Base-by-base conservation (phyloP, 768 basidiomycete genomes). In the Phanerochaete carnosa region DNA sequence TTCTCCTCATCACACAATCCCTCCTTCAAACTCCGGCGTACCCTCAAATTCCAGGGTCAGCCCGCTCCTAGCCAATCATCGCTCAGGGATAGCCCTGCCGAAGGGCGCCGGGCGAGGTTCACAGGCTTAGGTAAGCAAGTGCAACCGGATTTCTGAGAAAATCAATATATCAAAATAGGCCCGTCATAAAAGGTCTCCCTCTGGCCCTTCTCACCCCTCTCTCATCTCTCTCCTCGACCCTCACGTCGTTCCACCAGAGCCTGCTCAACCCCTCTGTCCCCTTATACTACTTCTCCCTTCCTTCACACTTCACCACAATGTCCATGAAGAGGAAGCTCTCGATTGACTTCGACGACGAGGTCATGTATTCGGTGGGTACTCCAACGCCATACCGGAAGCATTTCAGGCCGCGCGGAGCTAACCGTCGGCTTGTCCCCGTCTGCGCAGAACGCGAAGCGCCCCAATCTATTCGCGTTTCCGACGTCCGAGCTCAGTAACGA, bases 381-480 rank as follows among this genome's bases (percentile, higher is more conserved):
- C 47, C 35, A 39, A n/a, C 13, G 23, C 23, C 7, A 16, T 45
- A 7, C 39, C 39, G 39, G 39, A 26, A 22, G 32, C 13, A 33
- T 45, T 35, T 57, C 61, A 46, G 29, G 53, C n/a, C 58, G 58
- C 56, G 62, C 47, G 32, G 47, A 55, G 51, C 64, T 22, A 50
- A 57, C 59, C 62, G 58, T 47, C 62, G 68, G 68, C 59, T 64
- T 45, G 62, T 69, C 58, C 63, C 64, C 56, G 59, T 60, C 61
- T 11, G 29, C 46, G 32, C 65, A 87, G 84, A 79, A 78, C 62
- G 75, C 78, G 32, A 91, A 93, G 72, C 88, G 91, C 70, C 63
- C 89, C 25, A 91, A 88, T 77, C 79, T 89, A 61, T 77, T 91
- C 59, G 87, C 89, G 47, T 92, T 91, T 72, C 90, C 89, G 58